Evolutionary conservation across 2,329 filamentous ascomycete genomes (phyloP), one percentile per base, ranked within the genome.

Genomic region (Thyridium curvatum): DNA sequence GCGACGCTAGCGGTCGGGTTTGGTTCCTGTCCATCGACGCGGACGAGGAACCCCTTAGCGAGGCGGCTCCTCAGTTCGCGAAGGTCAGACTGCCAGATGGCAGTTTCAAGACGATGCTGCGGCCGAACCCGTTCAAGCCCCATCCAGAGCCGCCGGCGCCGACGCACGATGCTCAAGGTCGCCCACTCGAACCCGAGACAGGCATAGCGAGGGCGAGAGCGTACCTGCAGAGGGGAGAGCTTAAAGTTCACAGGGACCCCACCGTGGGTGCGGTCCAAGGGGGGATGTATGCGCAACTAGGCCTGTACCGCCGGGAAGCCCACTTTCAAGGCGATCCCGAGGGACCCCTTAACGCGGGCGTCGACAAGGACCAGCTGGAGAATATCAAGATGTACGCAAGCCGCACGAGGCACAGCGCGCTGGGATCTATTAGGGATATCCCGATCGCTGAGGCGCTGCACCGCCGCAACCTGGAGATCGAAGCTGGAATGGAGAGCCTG

Each of bases 1-100:
- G 79, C 14, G 79, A 83, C 50, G 75, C 74, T 0, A 79, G 72
- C 3, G 79, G 79, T 1, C 71, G 75, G 7, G 65, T 82, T 0
- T 79, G 74, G 42, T 48, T 82, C 1, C 52, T 82, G 3, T 71
- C 69, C 0, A 52, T 71, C 3, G 61, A 70, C 14, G 54, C 56
- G 2, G 63, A 66, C 10, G 61, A 68, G 26, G 58, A 59, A 6
- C 21, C 21, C 21, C 21, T 26, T 26, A 26, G 10, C 9, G 42
- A 45, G 16, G 51, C 54, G 14, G 17, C n/a, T 14, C 21, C 16
- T 17, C 21, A 26, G 1, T 62, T 65, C 34, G 47, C 30, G 8
- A 39, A 34, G n/a, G 14, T 63, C 9, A 58, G 53, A 1, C 36
- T 72, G 2, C 61, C 62, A 0, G 55, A 60, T 18, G 29, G 54